phyloP scores from a whole-genome alignment of 2,329 filamentous ascomycete genomes.

The Hypoxylon sp. region DNA sequence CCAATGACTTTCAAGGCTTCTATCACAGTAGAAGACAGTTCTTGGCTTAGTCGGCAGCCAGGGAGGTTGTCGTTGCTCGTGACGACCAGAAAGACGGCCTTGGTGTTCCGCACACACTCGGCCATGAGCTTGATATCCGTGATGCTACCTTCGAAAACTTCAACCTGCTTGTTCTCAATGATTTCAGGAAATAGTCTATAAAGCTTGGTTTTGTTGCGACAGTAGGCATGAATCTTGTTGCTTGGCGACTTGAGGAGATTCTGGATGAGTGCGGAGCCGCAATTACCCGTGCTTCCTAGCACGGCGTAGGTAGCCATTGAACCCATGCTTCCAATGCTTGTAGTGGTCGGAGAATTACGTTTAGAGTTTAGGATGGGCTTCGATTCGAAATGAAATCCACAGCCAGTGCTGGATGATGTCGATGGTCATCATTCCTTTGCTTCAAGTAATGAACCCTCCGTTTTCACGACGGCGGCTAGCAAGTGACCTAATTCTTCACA shows the following conservation, averaged over 20 bases:
- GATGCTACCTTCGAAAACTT: conserved; percentile 61
- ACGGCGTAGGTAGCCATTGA: conserved; percentile 56
- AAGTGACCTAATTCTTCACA: neutral
- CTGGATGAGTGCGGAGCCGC: conserved; percentile 59
- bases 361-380: neutral
- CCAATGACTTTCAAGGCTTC: conserved; percentile 54
- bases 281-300: conserved; percentile 62
- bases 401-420: neutral
- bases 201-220: conserved; percentile 61
- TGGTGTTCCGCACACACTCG: conserved; percentile 55
- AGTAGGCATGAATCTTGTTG: conserved; percentile 60
- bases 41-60: conserved; percentile 56
- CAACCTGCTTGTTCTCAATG: conserved; percentile 52
- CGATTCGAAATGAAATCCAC: neutral
- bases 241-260: conserved; percentile 56
- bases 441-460: neutral
- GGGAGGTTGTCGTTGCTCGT: conserved; percentile 63
- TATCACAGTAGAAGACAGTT: conserved; percentile 57
- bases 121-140: conserved; percentile 57
- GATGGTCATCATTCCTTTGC: neutral
- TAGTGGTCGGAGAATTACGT: neutral
- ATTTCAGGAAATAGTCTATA: conserved; percentile 54
- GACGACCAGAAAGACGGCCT: conserved; percentile 60
- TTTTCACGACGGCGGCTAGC: neutral
- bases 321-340: neutral